phyloP scores from a whole-genome alignment of 1,139 yeast genomes.

The Debaryomyces singareniensis region DNA sequence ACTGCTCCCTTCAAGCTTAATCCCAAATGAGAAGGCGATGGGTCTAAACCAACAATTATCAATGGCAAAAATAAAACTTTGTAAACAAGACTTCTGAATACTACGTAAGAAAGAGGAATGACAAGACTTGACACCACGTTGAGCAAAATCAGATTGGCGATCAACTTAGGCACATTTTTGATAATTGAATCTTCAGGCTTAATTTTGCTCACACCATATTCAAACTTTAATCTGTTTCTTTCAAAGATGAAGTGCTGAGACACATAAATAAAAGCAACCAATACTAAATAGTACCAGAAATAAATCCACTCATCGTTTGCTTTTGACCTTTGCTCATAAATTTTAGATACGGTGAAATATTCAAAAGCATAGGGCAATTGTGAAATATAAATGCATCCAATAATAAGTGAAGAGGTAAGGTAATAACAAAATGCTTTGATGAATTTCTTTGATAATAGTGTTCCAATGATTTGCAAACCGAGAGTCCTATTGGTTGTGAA shows the following conservation, averaged over 20 bases:
- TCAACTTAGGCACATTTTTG: constrained; percentile 22
- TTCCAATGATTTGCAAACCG: constrained; percentile 40
- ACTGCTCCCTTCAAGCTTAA: constrained; percentile 31
- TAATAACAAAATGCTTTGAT: constrained; percentile 30
- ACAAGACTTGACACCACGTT: constrained; percentile 20
- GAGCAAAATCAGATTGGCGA: constrained; percentile 32
- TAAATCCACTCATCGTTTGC: constrained; percentile 60
- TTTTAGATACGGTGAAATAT: constrained; percentile 34
- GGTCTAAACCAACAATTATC: constrained; percentile 28
- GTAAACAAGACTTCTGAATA: constrained; percentile 41
- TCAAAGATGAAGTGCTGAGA: constrained; percentile 51
- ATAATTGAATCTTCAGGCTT: constrained; percentile 36
- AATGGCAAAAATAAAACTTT: constrained; percentile 22
- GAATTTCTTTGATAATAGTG: constrained; percentile 37
- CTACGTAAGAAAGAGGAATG: constrained; percentile 44
- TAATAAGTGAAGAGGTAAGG: constrained; percentile 28
- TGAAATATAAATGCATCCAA: constrained; percentile 21
- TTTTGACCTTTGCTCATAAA: constrained; percentile 47
- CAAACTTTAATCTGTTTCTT: constrained; percentile 52
- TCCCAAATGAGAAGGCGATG: constrained; percentile 25
- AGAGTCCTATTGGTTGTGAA: constrained; percentile 45
- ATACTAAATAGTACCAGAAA: constrained; percentile 36
- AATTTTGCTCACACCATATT: constrained; percentile 35
- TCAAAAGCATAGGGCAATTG: constrained; percentile 23
- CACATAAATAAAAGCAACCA: constrained; percentile 43